Conservation (phyloP, 2,329 filamentous ascomycete genomes). For the Colletotrichum salicis region DNA sequence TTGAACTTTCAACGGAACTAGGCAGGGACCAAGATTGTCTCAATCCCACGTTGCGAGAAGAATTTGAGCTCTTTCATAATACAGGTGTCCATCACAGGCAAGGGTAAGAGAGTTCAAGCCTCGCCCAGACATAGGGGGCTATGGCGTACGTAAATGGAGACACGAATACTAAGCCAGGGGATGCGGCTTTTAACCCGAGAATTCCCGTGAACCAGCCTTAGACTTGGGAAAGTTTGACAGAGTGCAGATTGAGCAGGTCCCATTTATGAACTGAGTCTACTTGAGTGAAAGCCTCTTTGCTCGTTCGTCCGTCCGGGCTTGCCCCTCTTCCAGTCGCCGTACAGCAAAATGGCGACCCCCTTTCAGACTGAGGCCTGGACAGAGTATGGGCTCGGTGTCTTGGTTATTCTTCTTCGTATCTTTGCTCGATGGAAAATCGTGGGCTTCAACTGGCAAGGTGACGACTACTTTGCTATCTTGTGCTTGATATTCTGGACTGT, state of each 20-base stretch:
- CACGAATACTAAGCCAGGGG: not conserved
- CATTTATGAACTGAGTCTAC: not conserved
- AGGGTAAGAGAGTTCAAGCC: not conserved
- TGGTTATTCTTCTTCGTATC: constrained; percentile 51
- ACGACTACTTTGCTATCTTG: constrained; percentile 53
- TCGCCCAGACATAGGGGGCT: not conserved
- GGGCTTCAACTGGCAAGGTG: constrained; percentile 54
- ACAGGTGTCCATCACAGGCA: not conserved
- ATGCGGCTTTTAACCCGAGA: constrained; percentile 19
- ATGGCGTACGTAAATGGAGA: not conserved
- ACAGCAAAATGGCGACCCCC: constrained; percentile 46
- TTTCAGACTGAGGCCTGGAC: constrained; percentile 56
- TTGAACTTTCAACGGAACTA: not conserved
- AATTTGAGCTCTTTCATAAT: not conserved
- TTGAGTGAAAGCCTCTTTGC: not conserved
- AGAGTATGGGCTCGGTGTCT: constrained; percentile 52
- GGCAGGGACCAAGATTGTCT: not conserved
- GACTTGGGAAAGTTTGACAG: no score
- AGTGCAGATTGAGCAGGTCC: not conserved
- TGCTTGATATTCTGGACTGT: constrained; percentile 52
- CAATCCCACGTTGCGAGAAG: not conserved
- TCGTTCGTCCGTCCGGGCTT: not conserved
- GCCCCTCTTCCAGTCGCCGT: not conserved
- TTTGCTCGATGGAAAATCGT: constrained; percentile 51
- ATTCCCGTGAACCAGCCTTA: not conserved